These are phyloP conservation scores for Funneliformis geosporum DNA, from an alignment of 192 early-diverging fungal genomes.

Conservation along the genomic window DNA sequence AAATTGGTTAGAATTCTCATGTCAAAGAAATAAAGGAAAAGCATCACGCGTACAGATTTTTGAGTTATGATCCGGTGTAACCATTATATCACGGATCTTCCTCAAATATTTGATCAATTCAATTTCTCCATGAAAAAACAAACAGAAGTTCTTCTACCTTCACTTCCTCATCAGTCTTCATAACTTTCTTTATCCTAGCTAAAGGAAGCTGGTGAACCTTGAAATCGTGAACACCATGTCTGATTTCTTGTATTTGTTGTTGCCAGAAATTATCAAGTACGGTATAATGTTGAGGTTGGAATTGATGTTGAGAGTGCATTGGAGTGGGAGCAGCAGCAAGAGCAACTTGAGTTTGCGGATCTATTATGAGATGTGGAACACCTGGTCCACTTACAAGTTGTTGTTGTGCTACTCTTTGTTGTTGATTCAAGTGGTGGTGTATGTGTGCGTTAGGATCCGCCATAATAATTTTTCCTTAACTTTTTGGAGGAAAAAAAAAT, in stretches of 20 bases:
- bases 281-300: conserved; percentile 29
- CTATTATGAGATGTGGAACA: conserved; percentile 14
- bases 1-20: conserved; percentile 32
- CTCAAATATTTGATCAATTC: conserved; percentile 2
- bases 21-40: conserved; percentile 10
- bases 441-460: conserved; percentile 16
- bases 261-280: conserved; percentile 67
- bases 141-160: conserved; percentile 53
- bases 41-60: conserved; percentile 17
- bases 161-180: conserved; percentile 97
- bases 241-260: conserved; percentile 62
- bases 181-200: conserved; percentile 96
- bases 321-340: conserved; percentile 16
- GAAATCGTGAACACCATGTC: conserved; percentile 80
- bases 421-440: neutral
- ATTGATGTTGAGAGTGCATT: conserved; percentile 8
- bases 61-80: conserved; percentile 18
- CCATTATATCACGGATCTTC: conserved; percentile 5
- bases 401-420: neutral
- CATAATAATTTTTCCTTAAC: conserved; percentile 2
- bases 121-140: neutral
- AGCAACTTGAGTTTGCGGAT: conserved; percentile 13
- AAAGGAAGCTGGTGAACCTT: conserved; percentile 88
- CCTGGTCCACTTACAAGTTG: conserved; percentile 11
- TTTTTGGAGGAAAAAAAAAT: neutral